Evolutionary conservation across 1,284 basidiomycete genomes (phyloP).

Genomic region (Cryptococcus sp.): DNA sequence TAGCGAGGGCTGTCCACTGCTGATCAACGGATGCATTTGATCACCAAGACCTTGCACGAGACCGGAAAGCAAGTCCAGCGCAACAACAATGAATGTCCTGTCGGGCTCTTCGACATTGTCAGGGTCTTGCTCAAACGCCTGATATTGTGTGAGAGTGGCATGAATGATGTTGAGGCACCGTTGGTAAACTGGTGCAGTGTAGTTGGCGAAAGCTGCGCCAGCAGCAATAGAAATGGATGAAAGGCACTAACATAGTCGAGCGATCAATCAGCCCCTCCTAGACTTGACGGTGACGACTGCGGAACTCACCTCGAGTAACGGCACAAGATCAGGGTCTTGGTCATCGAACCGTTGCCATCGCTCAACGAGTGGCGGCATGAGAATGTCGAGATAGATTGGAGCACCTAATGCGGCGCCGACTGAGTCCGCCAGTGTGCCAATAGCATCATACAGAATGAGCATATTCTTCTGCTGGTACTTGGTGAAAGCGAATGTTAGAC

Average conservation of each 20-base stretch:
- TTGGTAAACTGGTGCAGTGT: slow-evolving; percentile 89
- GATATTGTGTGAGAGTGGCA: slow-evolving; percentile 75
- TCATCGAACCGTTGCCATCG: slow-evolving; percentile 88
- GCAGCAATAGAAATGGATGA: slow-evolving; percentile 97
- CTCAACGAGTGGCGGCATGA: slow-evolving; percentile 92
- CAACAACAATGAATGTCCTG: slow-evolving; percentile 94
- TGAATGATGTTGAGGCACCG: slow-evolving; percentile 88
- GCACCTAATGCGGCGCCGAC: slow-evolving; percentile 86
- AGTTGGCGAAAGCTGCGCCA: slow-evolving; percentile 84
- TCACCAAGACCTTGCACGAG: slow-evolving; percentile 90
- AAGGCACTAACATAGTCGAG: slow-evolving; percentile 67
- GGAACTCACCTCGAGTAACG: slow-evolving; percentile 76
- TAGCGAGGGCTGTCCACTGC: slow-evolving; percentile 69
- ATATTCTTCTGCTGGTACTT: slow-evolving; percentile 99
- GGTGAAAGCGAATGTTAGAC: slow-evolving; percentile 92
- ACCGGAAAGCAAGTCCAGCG: slow-evolving; percentile 92
- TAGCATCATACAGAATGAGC: slow-evolving; percentile 96
- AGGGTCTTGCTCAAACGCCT: slow-evolving; percentile 62
- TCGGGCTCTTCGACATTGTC: slow-evolving; percentile 85
- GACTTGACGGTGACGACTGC: too few species aligned
- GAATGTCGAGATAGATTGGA: slow-evolving; percentile 82
- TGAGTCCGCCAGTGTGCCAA: slow-evolving; percentile 95
- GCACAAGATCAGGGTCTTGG: slow-evolving; percentile 90
- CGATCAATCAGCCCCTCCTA: slow-evolving; percentile 1
- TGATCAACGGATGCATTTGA: slow-evolving; percentile 70